Conservation (phyloP, 192 early-diverging fungal species). For the Backusella psychrophila region DNA sequence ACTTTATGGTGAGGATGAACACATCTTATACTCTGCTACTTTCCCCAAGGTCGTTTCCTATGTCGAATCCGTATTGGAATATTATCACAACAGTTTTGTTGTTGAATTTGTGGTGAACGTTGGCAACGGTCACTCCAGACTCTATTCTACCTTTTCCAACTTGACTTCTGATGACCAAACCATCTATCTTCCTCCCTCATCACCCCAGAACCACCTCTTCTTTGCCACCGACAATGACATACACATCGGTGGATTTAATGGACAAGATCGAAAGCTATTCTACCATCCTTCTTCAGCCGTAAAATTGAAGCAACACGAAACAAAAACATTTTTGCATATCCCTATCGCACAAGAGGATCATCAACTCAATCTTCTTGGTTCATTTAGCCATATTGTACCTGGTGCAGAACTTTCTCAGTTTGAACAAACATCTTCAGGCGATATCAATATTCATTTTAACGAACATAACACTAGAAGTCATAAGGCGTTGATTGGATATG, state of each 20-base stretch:
- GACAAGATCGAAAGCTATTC: slow-evolving; percentile 27
- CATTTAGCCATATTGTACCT: slow-evolving; percentile 37
- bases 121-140: not conserved
- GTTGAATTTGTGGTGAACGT: slow-evolving; percentile 28
- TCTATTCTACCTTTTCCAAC: slow-evolving; percentile 38
- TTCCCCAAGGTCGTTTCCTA: slow-evolving; percentile 36
- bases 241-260: slow-evolving; percentile 8
- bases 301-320: slow-evolving; percentile 36
- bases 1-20: slow-evolving; percentile 29
- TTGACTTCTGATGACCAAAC: slow-evolving; percentile 36
- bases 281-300: slow-evolving; percentile 36
- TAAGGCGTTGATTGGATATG: slow-evolving; percentile 19
- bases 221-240: slow-evolving; percentile 18
- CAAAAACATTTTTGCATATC: slow-evolving; percentile 36
- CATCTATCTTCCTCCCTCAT: slow-evolving; percentile 32
- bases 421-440: not conserved
- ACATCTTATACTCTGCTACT: slow-evolving; percentile 30
- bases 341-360: slow-evolving; percentile 15
- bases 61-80: slow-evolving; percentile 20
- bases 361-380: slow-evolving; percentile 21
- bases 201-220: slow-evolving; percentile 14
- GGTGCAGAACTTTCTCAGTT: slow-evolving; percentile 26
- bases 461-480: not conserved
- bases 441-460: slow-evolving; percentile 12
- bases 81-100: slow-evolving; percentile 35